Conservation (phyloP, 2,329 filamentous ascomycete genomes). For the Penicillium sp. region DNA sequence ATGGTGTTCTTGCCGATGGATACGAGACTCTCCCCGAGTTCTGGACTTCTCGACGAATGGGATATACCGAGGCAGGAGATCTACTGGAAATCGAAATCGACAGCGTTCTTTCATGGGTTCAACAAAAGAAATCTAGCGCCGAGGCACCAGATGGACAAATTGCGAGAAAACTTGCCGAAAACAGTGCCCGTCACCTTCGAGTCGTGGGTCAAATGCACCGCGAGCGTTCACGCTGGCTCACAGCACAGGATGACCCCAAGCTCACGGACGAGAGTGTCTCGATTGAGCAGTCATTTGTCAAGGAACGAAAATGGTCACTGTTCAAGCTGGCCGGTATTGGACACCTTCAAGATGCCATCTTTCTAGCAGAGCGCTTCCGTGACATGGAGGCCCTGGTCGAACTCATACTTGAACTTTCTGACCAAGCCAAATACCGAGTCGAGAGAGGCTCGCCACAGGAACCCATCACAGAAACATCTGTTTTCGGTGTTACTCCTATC, state of each 20-base stretch:
- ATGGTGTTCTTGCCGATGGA: constrained; percentile 65
- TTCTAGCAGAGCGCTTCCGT: constrained; percentile 64
- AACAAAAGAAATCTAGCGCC: constrained; percentile 34
- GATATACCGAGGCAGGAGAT: constrained; percentile 43
- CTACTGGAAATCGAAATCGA: constrained; percentile 48
- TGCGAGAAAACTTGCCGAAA: constrained; percentile 54
- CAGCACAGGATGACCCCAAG: constrained; percentile 56
- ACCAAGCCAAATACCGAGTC: constrained; percentile 36
- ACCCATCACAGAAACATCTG: constrained; percentile 11
- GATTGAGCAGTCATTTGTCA: constrained; percentile 49
- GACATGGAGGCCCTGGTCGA: constrained; percentile 67
- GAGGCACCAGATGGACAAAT: constrained; percentile 37
- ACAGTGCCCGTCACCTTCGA: constrained; percentile 60
- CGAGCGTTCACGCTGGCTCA: constrained; percentile 64
- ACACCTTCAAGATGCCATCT: constrained; percentile 61
- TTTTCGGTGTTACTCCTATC: constrained; percentile 1
- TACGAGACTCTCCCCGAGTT: constrained; percentile 75
- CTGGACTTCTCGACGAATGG: constrained; percentile 73
- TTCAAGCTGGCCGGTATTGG: constrained; percentile 56
- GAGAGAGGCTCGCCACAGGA: constrained; percentile 16
- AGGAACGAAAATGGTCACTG: constrained; percentile 52
- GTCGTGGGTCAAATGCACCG: constrained; percentile 62
- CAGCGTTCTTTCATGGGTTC: constrained; percentile 44
- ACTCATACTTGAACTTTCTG: constrained; percentile 47
- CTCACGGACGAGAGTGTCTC: constrained; percentile 53